These are phyloP conservation scores for Hibiscus mutabilis DNA, from an alignment of 345 rosid genomes.

Conservation along the genomic window DNA sequence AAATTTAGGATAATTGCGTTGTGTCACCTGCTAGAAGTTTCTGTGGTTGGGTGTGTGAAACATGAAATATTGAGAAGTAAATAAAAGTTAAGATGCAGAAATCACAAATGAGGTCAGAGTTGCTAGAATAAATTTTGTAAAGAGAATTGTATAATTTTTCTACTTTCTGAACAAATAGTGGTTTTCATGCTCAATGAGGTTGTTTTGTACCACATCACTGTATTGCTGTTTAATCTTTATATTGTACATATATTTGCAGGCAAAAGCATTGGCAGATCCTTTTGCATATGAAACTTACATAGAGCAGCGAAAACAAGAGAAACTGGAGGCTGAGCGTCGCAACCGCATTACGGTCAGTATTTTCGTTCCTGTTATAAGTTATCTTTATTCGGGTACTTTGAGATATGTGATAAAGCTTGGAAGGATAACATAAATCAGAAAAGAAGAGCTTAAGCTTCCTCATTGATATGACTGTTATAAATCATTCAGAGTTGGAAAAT, in stretches of 20 bases:
- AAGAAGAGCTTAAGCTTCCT: neutral
- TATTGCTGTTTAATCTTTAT: constrained; percentile 4
- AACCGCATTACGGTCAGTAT: constrained; percentile 71
- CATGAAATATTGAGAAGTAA: neutral
- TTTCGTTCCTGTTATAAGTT: neutral
- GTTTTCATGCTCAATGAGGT: neutral
- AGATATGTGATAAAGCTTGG: neutral
- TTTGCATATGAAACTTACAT: constrained; percentile 54
- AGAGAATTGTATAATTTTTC: constrained; percentile 1
- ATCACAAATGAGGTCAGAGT: neutral
- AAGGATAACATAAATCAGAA: neutral
- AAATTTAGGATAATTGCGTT: neutral
- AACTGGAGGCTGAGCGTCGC: constrained; percentile 42
- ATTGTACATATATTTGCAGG: constrained; percentile 39
- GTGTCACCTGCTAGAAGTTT: neutral
- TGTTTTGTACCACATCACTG: neutral
- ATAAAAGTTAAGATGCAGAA: neutral
- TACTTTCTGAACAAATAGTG: neutral
- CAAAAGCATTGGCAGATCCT: constrained; percentile 58
- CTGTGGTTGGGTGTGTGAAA: constrained; percentile 6
- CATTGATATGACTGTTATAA: neutral
- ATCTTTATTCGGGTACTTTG: too few relatives aligned
- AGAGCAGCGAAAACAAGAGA: constrained; percentile 58
- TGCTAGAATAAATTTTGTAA: neutral
- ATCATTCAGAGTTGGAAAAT: neutral